Percentiles rank a stretch among this genome's conserved stretches.
Evolutionary conservation across 2,329 filamentous ascomycete species (phyloP).

Genomic region (Claviceps maximensis): DNA sequence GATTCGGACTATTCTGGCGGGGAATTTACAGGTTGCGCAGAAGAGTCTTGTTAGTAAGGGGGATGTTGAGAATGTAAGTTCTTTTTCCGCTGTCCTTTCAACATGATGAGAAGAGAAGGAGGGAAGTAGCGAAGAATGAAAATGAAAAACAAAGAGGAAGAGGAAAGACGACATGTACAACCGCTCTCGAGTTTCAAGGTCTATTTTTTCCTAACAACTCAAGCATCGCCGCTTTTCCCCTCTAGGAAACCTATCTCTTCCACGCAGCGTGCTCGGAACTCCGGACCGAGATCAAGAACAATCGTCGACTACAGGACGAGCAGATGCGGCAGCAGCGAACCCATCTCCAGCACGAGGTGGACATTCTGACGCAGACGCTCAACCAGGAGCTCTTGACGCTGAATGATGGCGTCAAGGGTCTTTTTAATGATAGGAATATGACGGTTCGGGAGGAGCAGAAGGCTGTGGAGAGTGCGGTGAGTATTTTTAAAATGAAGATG

Average conservation of each 20-base stretch:
- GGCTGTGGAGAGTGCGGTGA: conserved; percentile 63
- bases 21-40: conserved; percentile 71
- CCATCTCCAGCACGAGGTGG: conserved; percentile 85
- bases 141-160: background rate
- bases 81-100: no score
- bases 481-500: conserved; percentile 16
- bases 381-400: conserved; percentile 70
- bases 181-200: no score
- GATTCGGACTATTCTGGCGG: conserved; percentile 60
- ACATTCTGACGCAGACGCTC: conserved; percentile 74
- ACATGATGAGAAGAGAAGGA: background rate
- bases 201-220: no score
- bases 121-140: background rate
- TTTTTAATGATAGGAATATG: conserved; percentile 96
- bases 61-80: conserved; percentile 65
- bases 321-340: conserved; percentile 71
- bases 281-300: conserved; percentile 71
- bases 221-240: no score
- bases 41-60: conserved; percentile 75
- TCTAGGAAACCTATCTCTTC: conserved; percentile 76
- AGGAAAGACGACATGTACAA: no score
- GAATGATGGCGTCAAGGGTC: conserved; percentile 83
- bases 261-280: conserved; percentile 87
- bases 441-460: conserved; percentile 78
- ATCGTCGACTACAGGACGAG: conserved; percentile 64